phyloP scores from a whole-genome alignment of 495 filamentous ascomycete genomes.

The Aspergillus ellipticus region DNA sequence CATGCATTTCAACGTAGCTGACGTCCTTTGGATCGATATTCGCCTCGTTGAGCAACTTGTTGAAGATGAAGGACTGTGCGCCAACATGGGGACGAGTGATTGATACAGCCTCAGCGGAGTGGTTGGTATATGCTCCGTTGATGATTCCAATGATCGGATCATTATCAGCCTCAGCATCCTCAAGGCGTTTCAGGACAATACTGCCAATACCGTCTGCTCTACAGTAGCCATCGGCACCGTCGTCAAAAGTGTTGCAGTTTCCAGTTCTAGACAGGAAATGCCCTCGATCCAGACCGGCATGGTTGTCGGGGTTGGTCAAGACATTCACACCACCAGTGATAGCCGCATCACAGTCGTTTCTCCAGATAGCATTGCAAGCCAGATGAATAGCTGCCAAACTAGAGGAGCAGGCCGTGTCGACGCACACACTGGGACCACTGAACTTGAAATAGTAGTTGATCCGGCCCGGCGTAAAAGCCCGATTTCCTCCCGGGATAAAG shows the following conservation, averaged over 20 bases:
- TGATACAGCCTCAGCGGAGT: slow-evolving; percentile 71
- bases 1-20: slow-evolving; percentile 85
- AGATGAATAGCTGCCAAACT: slow-evolving; percentile 79
- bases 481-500: slow-evolving; percentile 84
- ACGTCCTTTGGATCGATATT: slow-evolving; percentile 69
- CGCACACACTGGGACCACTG: slow-evolving; percentile 76
- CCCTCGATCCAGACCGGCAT: slow-evolving; percentile 74
- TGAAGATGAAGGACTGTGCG: slow-evolving; percentile 68
- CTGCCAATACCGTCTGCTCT: slow-evolving; percentile 69
- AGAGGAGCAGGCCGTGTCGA: slow-evolving; percentile 90
- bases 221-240: slow-evolving; percentile 75
- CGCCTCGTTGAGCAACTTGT: slow-evolving; percentile 62
- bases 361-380: slow-evolving; percentile 77
- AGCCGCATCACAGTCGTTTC: slow-evolving; percentile 79
- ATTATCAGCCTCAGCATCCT: slow-evolving; percentile 71
- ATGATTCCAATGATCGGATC: slow-evolving; percentile 71
- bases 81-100: slow-evolving; percentile 78
- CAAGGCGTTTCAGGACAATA: slow-evolving; percentile 68
- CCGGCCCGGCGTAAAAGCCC: slow-evolving; percentile 81
- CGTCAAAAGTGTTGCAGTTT: slow-evolving; percentile 76
- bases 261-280: slow-evolving; percentile 80
- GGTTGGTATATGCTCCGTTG: slow-evolving; percentile 64
- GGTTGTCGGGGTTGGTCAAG: slow-evolving; percentile 81
- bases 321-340: slow-evolving; percentile 79
- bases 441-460: slow-evolving; percentile 91